phyloP scores from a whole-genome alignment of 108 stramenopile species.

The Skeletonema potamos region DNA sequence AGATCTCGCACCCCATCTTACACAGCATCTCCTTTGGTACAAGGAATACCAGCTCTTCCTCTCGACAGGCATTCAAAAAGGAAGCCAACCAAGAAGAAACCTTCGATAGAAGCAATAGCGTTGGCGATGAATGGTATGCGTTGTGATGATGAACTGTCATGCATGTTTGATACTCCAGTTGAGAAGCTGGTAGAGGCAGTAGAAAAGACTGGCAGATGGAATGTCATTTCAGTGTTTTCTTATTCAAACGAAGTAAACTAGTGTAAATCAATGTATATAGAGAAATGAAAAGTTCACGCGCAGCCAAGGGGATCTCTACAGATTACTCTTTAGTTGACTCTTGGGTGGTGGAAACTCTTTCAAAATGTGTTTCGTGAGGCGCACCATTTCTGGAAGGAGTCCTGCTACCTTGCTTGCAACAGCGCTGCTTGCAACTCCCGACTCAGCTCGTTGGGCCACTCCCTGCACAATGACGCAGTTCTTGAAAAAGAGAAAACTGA shows the following conservation, averaged over 20 bases:
- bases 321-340: neutral
- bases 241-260: neutral
- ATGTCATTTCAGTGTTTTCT: constrained; percentile 41
- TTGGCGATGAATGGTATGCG: constrained; percentile 72
- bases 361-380: constrained; percentile 52
- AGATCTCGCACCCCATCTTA: neutral
- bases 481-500: constrained; percentile 89
- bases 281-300: neutral
- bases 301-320: neutral
- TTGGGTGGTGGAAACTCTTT: constrained; percentile 46
- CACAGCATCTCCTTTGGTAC: constrained; percentile 1
- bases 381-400: constrained; percentile 66
- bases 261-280: neutral
- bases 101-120: constrained; percentile 43
- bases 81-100: constrained; percentile 2
- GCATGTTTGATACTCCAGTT: constrained; percentile 68
- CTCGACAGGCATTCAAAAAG: constrained; percentile 9
- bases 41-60: neutral
- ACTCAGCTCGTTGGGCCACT: constrained; percentile 80
- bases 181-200: constrained; percentile 58
- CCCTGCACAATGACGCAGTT: constrained; percentile 97
- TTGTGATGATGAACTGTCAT: constrained; percentile 81
- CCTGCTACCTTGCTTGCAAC: constrained; percentile 70
- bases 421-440: constrained; percentile 84
- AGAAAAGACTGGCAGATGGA: constrained; percentile 36